phyloP scores from a whole-genome alignment of 1,284 basidiomycete genomes.

The Tylopilus microsporus region DNA sequence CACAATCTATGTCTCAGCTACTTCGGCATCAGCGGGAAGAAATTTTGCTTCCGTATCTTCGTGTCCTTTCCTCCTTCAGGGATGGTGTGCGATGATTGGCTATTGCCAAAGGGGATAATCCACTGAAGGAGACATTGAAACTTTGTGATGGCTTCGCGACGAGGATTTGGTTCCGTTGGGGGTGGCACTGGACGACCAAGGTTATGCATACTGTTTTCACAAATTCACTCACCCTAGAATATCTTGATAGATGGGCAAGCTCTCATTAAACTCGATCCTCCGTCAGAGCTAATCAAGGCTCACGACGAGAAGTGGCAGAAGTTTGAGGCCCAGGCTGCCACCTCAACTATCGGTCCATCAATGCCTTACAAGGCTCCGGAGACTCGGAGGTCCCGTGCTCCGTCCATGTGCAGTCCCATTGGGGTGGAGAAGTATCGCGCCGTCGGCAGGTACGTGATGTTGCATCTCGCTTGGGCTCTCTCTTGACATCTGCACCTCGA shows the following conservation, averaged over 20 bases:
- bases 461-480: no score
- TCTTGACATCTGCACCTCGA: no score
- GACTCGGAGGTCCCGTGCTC: no score
- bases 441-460: no score
- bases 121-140: slow-evolving; percentile 72
- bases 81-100: slow-evolving; percentile 84
- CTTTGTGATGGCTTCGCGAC: slow-evolving; percentile 89
- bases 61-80: slow-evolving; percentile 84
- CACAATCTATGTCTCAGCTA: slow-evolving; percentile 1
- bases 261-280: slow-evolving; percentile 88
- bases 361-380: no score
- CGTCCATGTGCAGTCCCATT: no score
- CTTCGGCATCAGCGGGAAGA: slow-evolving; percentile 63
- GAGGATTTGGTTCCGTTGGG: slow-evolving; percentile 88
- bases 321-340: slow-evolving; percentile 72
- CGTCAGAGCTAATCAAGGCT: slow-evolving; percentile 75
- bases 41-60: slow-evolving; percentile 85
- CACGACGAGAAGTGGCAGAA: slow-evolving; percentile 87
- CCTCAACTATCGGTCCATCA: no score
- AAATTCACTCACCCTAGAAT: background rate
- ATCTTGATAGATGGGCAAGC: slow-evolving; percentile 75
- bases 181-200: slow-evolving; percentile 94
- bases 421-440: no score
- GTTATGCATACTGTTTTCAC: slow-evolving; percentile 35
- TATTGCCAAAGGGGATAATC: slow-evolving; percentile 63